Conservation (phyloP, 1,284 basidiomycete genomes). For the Trametes versicolor region DNA sequence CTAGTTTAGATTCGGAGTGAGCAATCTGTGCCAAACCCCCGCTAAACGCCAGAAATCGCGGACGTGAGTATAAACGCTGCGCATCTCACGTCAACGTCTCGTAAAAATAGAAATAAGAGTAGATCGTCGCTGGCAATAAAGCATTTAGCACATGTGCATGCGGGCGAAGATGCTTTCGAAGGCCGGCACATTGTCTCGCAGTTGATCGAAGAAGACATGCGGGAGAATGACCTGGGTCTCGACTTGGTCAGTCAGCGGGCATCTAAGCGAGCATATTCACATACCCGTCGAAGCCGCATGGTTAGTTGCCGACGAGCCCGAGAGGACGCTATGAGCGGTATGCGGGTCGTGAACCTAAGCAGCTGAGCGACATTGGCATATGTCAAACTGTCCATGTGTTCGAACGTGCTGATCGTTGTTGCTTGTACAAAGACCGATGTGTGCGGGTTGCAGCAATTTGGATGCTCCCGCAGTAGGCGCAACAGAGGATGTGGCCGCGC, state of each 20-base stretch:
- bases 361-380: not conserved
- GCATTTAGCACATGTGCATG: not conserved
- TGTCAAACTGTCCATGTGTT: conserved; percentile 1
- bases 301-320: not conserved
- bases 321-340: not conserved
- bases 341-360: not conserved
- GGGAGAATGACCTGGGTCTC: not conserved
- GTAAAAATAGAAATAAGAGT: not conserved
- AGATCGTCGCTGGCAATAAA: not conserved
- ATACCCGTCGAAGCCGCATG: not conserved
- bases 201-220: not conserved
- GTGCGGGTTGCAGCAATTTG: not conserved
- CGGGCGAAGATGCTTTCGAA: not conserved
- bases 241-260: not conserved
- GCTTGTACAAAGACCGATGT: not conserved
- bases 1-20: too few species aligned
- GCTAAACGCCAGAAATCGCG: too few species aligned
- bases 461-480: too few species aligned
- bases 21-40: too few species aligned
- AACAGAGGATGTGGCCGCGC: too few species aligned
- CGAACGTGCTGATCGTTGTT: not conserved
- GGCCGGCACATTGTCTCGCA: not conserved
- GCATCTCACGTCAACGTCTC: not conserved
- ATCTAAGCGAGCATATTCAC: not conserved
- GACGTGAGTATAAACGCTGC: not conserved